Base-by-base conservation (phyloP, 352 stramenopile species). In the Phytophthora agathidicida region DNA sequence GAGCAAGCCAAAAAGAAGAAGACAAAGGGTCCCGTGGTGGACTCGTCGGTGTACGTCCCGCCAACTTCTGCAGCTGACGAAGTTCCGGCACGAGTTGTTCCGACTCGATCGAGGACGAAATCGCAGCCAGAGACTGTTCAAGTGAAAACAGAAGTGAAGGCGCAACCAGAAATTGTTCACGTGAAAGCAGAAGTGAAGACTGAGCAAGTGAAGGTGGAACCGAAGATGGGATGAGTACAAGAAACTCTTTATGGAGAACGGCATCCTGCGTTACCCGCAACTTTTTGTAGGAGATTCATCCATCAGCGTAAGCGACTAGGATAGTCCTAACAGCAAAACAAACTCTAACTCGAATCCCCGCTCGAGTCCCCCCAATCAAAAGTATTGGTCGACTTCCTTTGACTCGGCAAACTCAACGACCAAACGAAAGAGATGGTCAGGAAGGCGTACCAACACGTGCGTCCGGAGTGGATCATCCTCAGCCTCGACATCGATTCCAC, bases 11-110 rank as follows among this genome's bases (percentile, higher is more conserved):
- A 41, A 7, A 62, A 66, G 43, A 71, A 62, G 36, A 60, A 43
- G 16, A 42, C 35, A 6, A 71, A 57, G 37, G 47, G 36, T 7
- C 44, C 44, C 1, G 48, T 14, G 9, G 55, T 67, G 23, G 48
- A 67, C 20, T 28, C 38, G 24, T 71, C 62, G 5, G 26, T 44
- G 46, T 71, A 58, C 13, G 43, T 43, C 2, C 61, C 54, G 22
- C 48, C 36, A 43, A 37, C 23, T 32, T 58, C 61, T 26, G 22
- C 30, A 20, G 23, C 2, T 10, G 43, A 63, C 10, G 26, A 39
- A 10, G 42, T 48, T 14, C 36, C 48, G 8, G 42, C 30, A 8
- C 54, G 61, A 9, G 27, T 33, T 23, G 61, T 65, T 14, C 37
- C 61, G 7, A 67, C 47, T 5, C 39, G 48, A 44, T 53, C 55